Base-by-base conservation (phyloP, 768 basidiomycete genomes). In the Rhizopogon sp. region DNA sequence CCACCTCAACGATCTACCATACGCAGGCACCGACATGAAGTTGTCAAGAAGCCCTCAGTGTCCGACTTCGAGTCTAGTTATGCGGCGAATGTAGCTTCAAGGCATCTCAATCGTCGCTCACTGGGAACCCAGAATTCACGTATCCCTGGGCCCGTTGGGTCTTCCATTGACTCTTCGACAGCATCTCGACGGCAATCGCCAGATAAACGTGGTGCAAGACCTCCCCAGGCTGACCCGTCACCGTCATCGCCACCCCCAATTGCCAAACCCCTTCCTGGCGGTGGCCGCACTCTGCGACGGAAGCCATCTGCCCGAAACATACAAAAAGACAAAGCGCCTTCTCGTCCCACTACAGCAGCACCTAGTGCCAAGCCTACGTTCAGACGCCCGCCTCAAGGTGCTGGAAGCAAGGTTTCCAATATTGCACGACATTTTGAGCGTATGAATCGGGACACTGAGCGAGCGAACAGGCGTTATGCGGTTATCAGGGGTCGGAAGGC, bases 11-110 rank as follows among this genome's bases (percentile, higher is more conserved):
- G 78, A 16, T 71, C 64, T 14, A 64, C 75, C 5, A 53, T 73
- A 17, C 78, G 83, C 39, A 76, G 80, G 55, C 81, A 83, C 62
- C 66, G 56, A 56, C 79, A 76, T 39, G 60, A 76, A 44, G 70
- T 78, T 42, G 62, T 71, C 13, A 79, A 75, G 64, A 83, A 83
- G 58, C 71, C 82, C 39, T 85, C 87, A 8, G 76, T 77, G 9
- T 95, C 93, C 6, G 94, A 96, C 65, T 92, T 92, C 52, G 94
- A 96, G 71, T 83, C 88, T 54, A 84, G 93, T 45, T 96, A 95
- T 70, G 93, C 93, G 3, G 90, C 87, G n/a, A 94, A 94, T 64
- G 85, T 93, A 55, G 93, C 91, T 1, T 87, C 92, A 2, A 79
- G 81, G 59, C 86, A 90, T 60, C 73, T 87, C 22, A 65, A 75